These are phyloP conservation scores for Drechmeria coniospora DNA, from an alignment of 2,329 filamentous ascomycete species.

Conservation along the genomic window DNA sequence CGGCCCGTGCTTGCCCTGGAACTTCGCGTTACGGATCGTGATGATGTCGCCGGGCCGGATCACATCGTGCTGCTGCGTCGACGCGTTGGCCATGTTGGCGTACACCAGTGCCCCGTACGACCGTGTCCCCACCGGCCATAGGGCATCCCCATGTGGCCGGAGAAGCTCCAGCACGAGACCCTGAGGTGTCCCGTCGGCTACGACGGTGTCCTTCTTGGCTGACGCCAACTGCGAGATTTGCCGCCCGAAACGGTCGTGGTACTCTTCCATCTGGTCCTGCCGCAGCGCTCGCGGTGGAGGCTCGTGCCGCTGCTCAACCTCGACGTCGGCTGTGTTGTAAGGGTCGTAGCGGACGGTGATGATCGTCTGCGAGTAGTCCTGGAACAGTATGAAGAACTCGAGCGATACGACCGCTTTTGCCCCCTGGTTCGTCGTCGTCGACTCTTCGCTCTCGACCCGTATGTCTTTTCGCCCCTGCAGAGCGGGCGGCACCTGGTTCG, in stretches of 20 bases:
- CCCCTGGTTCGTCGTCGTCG: slow-evolving; percentile 50
- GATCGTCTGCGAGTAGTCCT: slow-evolving; percentile 91
- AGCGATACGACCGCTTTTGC: slow-evolving; percentile 60
- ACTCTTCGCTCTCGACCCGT: slow-evolving; percentile 68
- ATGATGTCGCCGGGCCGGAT: slow-evolving; percentile 89
- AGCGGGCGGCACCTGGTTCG: slow-evolving; percentile 62
- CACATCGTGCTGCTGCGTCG: slow-evolving; percentile 77
- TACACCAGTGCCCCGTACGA: slow-evolving; percentile 89
- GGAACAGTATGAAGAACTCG: slow-evolving; percentile 75
- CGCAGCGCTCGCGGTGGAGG: slow-evolving; percentile 65
- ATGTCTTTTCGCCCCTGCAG: slow-evolving; percentile 76
- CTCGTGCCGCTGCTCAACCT: slow-evolving; percentile 76
- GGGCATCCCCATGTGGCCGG: slow-evolving; percentile 53
- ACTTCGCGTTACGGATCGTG: slow-evolving; percentile 79
- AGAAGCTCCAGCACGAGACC: slow-evolving; percentile 68
- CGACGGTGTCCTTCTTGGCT: slow-evolving; percentile 60
- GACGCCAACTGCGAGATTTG: slow-evolving; percentile 56
- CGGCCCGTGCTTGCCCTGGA: slow-evolving; percentile 86
- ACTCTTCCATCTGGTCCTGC: slow-evolving; percentile 84
- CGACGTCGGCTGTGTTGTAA: slow-evolving; percentile 54
- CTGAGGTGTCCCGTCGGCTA: slow-evolving; percentile 72
- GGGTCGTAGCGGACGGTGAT: slow-evolving; percentile 69
- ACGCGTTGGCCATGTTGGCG: slow-evolving; percentile 86
- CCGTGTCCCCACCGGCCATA: slow-evolving; percentile 73
- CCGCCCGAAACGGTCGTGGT: slow-evolving; percentile 68